Base-by-base conservation (phyloP, 108 stramenopile genomes). In the Conticribra weissflogii region DNA sequence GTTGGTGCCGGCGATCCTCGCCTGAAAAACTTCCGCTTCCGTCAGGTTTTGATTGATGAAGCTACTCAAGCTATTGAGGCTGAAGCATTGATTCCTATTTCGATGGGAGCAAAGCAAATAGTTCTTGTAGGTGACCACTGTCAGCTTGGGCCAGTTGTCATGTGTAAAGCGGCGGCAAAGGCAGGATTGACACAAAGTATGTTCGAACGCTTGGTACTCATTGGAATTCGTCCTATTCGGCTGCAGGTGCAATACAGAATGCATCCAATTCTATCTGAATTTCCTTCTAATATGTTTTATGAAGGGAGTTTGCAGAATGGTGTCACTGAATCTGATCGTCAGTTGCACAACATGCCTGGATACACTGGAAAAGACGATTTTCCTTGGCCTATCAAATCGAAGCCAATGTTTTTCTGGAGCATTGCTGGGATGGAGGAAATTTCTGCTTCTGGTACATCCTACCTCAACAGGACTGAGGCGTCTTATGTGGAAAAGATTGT, bases 51-150 rank as follows among this genome's bases (percentile, higher is more conserved):
- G 58, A 95, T 99, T 82, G 99, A 99, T 74, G 99, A 99, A 73
- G 97, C 97, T 5, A 99, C 99, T 7, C 99, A 99, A 68, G 99
- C 99, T 23, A 95, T 97, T 67, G 99, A 99, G 82, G 96, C 98
- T 14, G 98, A 99, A 79, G 93, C 89, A 21, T 74, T 99, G 64
- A 98, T 99, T 72, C 98, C 98, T 0, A 83, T 97, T 63, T 94
- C 96, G 28, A 83, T 95, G 85, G 98, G 98, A 52, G 95, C 93
- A 52, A 98, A 98, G 77, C 98, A 98, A 78, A 90, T 98, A 32
- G 93, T 98, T 5, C 85, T 99, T 28, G 97, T 99, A n/a, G 98
- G 98, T 12, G 98, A 99, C 83, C 98, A 99, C 72, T 97, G 97
- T 61, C 98, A 99, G 81, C 79, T 99, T 22, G 97, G 97, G 17